A percentile compares a stretch with the other conserved stretches of the same genome.
These are phyloP conservation scores for Haplographium delicatum DNA, from an alignment of 495 filamentous ascomycete species.

Conservation along the genomic window DNA sequence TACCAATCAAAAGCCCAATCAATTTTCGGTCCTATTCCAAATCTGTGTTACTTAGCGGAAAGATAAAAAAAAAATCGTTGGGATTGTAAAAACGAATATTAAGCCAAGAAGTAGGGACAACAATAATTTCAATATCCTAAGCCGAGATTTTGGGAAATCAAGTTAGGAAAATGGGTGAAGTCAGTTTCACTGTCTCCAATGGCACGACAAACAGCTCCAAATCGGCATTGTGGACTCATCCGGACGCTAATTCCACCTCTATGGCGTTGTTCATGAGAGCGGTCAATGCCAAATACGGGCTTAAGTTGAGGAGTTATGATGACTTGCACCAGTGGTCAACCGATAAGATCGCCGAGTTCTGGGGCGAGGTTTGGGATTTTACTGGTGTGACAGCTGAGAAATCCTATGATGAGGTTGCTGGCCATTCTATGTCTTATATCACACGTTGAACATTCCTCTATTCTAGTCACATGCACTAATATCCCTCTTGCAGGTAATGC, in stretches of 20 bases:
- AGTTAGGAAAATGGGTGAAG: not conserved
- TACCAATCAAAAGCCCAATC: too few relatives aligned
- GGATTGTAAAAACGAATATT: too few relatives aligned
- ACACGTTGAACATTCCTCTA: conserved; percentile 1
- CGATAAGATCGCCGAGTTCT: conserved; percentile 68
- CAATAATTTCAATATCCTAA: too few relatives aligned
- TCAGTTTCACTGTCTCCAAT: not conserved
- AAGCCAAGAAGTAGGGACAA: too few relatives aligned
- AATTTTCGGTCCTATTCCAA: too few relatives aligned
- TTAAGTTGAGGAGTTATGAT: conserved; percentile 59
- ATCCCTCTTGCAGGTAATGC: conserved; percentile 56
- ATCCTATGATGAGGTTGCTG: conserved; percentile 53
- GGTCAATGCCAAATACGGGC: conserved; percentile 60
- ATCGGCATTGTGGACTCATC: conserved; percentile 62
- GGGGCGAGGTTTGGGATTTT: conserved; percentile 82
- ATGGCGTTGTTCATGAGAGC: conserved; percentile 66
- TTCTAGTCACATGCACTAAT: not conserved
- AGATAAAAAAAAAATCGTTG: too few relatives aligned
- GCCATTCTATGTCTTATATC: not conserved
- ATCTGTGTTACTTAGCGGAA: too few relatives aligned
- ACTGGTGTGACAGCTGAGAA: conserved; percentile 65
- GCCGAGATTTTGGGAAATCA: too few relatives aligned
- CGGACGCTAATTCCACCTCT: conserved; percentile 57
- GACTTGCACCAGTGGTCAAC: conserved; percentile 81
- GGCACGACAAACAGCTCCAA: conserved; percentile 1